Evolutionary conservation across 75 land plant species (phyloP).

Genomic region (Cupressus sempervirens): DNA sequence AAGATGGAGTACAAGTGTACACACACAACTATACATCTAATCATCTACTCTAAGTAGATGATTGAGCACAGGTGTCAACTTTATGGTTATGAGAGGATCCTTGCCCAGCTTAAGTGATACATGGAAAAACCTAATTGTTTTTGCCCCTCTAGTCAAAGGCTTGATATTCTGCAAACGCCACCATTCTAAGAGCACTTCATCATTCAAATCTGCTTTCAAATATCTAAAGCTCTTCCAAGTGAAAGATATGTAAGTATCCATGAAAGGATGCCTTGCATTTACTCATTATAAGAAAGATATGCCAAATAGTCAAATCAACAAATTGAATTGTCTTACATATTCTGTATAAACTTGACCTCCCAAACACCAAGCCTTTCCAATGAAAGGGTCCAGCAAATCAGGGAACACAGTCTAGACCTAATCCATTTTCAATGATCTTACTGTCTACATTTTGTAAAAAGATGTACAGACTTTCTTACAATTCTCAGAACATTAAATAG

Average conservation of each 20-base stretch:
- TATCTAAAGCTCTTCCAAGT: neutral
- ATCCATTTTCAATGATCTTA: neutral
- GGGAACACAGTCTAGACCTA: neutral
- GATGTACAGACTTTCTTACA: neutral
- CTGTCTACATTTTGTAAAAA: neutral
- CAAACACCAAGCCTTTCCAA: neutral
- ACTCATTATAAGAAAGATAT: neutral
- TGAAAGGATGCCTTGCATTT: neutral
- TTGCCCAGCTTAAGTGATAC: neutral
- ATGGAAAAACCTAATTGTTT: neutral
- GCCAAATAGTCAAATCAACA: neutral
- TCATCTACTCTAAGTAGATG: neutral
- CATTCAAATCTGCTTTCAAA: neutral
- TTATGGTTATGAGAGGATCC: neutral
- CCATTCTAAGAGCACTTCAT: neutral
- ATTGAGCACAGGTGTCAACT: neutral
- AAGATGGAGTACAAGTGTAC: neutral
- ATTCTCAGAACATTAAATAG: neutral
- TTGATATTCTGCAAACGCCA: neutral
- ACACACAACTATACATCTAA: neutral
- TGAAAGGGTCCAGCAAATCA: neutral
- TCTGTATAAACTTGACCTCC: neutral
- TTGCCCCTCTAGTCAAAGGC: neutral
- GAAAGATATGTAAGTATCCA: neutral
- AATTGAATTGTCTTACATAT: neutral